Evolutionary conservation across 108 stramenopile genomes (phyloP).

Genomic region (Skeletonema tropicum): DNA sequence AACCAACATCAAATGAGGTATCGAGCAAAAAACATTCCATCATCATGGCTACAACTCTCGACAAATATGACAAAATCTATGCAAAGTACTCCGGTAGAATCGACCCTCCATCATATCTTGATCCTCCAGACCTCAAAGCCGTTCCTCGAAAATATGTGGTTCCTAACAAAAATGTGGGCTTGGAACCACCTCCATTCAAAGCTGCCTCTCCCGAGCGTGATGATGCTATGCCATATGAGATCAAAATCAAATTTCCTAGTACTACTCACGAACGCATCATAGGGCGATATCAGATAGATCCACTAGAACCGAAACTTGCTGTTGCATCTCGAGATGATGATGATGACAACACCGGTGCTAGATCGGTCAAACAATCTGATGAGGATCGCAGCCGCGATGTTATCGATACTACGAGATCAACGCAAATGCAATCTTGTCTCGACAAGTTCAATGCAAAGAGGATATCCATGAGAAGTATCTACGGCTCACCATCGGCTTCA

Average conservation of each 20-base stretch:
- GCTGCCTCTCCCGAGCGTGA: too few relatives aligned
- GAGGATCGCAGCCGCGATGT: background rate
- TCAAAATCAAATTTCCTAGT: background rate
- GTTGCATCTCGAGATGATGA: background rate
- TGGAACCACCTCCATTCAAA: too few relatives aligned
- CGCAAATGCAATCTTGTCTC: conserved; percentile 6
- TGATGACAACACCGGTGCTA: background rate
- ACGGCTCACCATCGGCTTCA: background rate
- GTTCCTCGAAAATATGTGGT: too few relatives aligned
- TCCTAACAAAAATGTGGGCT: too few relatives aligned
- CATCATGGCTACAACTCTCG: background rate
- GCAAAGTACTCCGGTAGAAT: background rate
- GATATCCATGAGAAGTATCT: background rate
- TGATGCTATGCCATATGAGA: background rate
- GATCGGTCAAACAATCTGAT: background rate
- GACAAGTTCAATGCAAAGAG: conserved; percentile 21
- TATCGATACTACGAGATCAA: background rate
- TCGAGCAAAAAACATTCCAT: too few relatives aligned
- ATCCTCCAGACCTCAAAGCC: background rate
- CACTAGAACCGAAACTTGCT: background rate
- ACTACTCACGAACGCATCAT: background rate
- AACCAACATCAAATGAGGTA: too few relatives aligned
- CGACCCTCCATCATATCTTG: background rate
- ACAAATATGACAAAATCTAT: background rate
- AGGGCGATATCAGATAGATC: background rate